phyloP scores from a whole-genome alignment of 164 flowering plant genomes.

The Aristolochia californica region DNA sequence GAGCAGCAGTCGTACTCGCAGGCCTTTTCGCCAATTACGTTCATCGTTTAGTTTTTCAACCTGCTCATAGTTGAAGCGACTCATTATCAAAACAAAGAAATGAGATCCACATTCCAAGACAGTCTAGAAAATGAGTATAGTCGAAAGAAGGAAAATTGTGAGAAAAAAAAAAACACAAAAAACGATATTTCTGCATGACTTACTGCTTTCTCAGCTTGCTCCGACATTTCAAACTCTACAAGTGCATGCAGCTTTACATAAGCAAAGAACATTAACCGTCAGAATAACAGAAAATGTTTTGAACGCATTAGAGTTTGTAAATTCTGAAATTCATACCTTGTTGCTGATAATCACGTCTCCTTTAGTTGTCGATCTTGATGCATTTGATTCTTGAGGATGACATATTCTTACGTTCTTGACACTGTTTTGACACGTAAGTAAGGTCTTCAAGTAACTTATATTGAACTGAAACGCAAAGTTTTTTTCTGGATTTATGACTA shows the following conservation, averaged over 20 bases:
- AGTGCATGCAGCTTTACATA: slow-evolving; percentile 78
- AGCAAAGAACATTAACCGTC: neutral
- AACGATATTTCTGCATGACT: slow-evolving; percentile 10
- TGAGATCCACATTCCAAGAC: neutral
- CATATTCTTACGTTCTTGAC: slow-evolving; percentile 77
- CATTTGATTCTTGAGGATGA: slow-evolving; percentile 73
- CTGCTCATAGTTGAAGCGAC: slow-evolving; percentile 20
- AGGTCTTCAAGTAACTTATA: neutral
- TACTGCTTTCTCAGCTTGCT: slow-evolving; percentile 89
- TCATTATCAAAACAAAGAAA: neutral
- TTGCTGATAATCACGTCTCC: slow-evolving; percentile 57
- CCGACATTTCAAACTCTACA: slow-evolving; percentile 65
- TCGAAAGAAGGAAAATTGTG: neutral
- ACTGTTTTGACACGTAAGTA: slow-evolving; percentile 26
- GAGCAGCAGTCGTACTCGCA: slow-evolving; percentile 72
- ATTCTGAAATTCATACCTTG: slow-evolving; percentile 41
- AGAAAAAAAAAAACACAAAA: neutral
- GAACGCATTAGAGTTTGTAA: neutral
- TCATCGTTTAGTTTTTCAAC: slow-evolving; percentile 85
- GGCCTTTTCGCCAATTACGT: slow-evolving; percentile 95
- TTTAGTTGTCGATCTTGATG: slow-evolving; percentile 44
- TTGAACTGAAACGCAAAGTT: neutral
- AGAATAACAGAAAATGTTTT: neutral
- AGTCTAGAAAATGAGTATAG: no score
- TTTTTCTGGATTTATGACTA: no score